These are phyloP conservation scores for Spiraea crenata DNA, from an alignment of 331 rosid genomes.

Conservation along the genomic window DNA sequence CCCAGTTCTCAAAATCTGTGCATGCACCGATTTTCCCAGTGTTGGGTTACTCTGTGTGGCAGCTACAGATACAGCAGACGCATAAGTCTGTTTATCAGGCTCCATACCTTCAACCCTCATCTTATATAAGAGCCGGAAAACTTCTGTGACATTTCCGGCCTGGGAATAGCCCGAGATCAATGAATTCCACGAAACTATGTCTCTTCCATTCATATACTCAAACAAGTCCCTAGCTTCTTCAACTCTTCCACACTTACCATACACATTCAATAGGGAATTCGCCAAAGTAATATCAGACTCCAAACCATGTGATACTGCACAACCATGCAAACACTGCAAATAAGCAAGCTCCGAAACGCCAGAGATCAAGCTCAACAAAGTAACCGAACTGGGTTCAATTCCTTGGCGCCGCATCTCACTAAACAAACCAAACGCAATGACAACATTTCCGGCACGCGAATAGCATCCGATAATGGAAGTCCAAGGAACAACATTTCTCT, in stretches of 20 bases:
- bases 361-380: constrained; percentile 57
- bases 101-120: constrained; percentile 50
- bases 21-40: constrained; percentile 69
- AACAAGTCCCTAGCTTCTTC: constrained; percentile 65
- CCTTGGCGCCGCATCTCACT: constrained; percentile 54
- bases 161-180: constrained; percentile 58
- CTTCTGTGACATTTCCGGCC: constrained; percentile 47
- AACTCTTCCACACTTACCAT: constrained; percentile 66
- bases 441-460: constrained; percentile 36
- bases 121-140: constrained; percentile 38
- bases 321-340: constrained; percentile 73
- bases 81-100: constrained; percentile 62
- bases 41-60: constrained; percentile 46
- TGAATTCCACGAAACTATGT: constrained; percentile 79
- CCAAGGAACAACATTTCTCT: constrained; percentile 87
- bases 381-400: constrained; percentile 64
- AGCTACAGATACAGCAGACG: constrained; percentile 51
- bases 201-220: constrained; percentile 54
- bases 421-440: constrained; percentile 48
- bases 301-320: constrained; percentile 59
- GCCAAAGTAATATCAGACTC: constrained; percentile 50
- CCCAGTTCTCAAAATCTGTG: constrained; percentile 61
- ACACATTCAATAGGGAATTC: constrained; percentile 61
- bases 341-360: constrained; percentile 49
- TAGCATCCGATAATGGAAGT: constrained; percentile 81